Conservation (phyloP, 176 grass and related monocot genomes). For the Carex cristatella region DNA sequence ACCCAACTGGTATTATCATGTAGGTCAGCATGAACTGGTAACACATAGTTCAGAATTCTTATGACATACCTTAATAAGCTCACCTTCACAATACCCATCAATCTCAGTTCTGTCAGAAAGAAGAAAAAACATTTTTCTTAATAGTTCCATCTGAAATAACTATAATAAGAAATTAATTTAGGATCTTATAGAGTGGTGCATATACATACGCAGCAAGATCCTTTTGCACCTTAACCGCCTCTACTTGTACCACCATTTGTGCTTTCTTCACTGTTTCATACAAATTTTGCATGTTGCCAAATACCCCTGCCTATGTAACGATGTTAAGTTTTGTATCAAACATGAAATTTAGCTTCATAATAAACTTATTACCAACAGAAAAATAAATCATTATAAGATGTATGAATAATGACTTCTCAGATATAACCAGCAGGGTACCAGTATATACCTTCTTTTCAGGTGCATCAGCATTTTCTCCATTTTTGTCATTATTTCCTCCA, state of each 20-base stretch:
- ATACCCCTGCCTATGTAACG: constrained; percentile 62
- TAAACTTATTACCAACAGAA: constrained; percentile 13
- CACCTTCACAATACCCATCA: constrained; percentile 97
- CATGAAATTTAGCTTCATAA: not conserved
- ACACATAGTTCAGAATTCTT: not conserved
- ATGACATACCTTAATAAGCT: constrained; percentile 89
- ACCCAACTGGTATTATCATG: not conserved
- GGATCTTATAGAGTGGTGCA: constrained; percentile 25
- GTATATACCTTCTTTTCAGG: constrained; percentile 43
- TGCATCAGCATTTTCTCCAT: constrained; percentile 64
- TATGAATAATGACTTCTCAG: not conserved
- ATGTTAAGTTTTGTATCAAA: not conserved
- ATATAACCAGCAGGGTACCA: constrained; percentile 12
- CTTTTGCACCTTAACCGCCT: constrained; percentile 94
- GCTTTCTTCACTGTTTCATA: constrained; percentile 98
- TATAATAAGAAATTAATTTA: not conserved
- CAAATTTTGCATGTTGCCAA: constrained; percentile 99
- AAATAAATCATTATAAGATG: constrained; percentile 12
- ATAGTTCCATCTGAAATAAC: not conserved
- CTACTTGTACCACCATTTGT: constrained; percentile 98
- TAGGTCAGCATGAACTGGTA: not conserved
- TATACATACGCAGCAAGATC: constrained; percentile 89
- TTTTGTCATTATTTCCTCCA: constrained; percentile 93
- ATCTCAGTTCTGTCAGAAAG: constrained; percentile 68
- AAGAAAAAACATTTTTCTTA: constrained; percentile 19